Base-by-base conservation (phyloP, 192 early-diverging fungal species). In the Gorgonomyces haynaldii region DNA sequence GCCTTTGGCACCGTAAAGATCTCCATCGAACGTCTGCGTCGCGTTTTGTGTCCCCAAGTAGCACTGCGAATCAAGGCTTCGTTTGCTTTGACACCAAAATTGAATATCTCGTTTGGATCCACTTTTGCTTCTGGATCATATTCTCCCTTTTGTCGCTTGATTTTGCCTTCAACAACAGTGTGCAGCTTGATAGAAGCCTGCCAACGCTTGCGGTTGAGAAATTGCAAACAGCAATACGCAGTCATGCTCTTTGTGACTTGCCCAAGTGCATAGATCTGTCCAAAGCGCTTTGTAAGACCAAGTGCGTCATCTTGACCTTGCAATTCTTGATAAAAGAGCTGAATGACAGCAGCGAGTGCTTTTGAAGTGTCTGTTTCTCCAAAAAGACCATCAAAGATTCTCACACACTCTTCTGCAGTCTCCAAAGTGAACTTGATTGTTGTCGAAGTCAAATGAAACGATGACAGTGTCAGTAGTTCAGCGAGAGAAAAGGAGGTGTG, bases 371-470 rank as follows among this genome's bases (percentile, higher is more conserved):
- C 92, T 4, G 88, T 96, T 1, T 84, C 81, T 17, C 95, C 95
- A 72, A 98, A 96, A 6, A 98, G 55, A 3, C 87, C 90, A 65
- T 96, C 95, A 29, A 96, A 73, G n/a, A 91, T 63, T 1, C 83
- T 79, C 10, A 94, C 89, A 21, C 78, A 83, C 62, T 93, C 89
- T 42, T 91, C 87, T 1, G 87, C 86, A 20, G 64, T 65, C n/a
- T 58, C 54, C 47, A 73, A 37, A 16, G 60, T 60, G 39, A 67
- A 60, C 12, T 55, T 45, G 29, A 91, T 71, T 6, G 84, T 84
- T 16, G 70, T 72, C 32, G 86, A 81, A 20, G 82, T 81, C 35
- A 91, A 57, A 37, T 89, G 77, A 49, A 91, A 84, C 0, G 86
- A 79, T 24, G 84, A 76, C 60, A 82, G 61, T 9, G 82, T 72